Conservation (phyloP, 306 rosid genomes). For the Pyrus bretschneideri region DNA sequence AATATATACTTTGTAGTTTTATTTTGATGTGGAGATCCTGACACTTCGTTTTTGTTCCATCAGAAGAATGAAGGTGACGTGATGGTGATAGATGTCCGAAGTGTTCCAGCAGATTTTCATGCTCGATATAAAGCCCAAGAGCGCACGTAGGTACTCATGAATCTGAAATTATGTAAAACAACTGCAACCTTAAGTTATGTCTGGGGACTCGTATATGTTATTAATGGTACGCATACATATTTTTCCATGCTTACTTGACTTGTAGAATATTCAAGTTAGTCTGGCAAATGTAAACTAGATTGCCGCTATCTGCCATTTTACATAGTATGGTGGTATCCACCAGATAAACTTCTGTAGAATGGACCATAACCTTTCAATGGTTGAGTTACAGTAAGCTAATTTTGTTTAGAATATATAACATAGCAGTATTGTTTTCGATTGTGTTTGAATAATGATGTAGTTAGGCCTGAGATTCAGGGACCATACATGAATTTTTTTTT, state of each 20-base stretch:
- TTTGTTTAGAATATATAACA: background rate
- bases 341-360: background rate
- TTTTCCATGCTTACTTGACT: background rate
- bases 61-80: slow-evolving; percentile 78
- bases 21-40: slow-evolving; percentile 3
- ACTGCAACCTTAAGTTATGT: background rate
- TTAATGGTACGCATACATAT: background rate
- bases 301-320: background rate
- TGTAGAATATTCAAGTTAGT: background rate
- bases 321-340: background rate
- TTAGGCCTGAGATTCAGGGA: background rate
- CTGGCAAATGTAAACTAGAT: background rate
- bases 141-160: slow-evolving; percentile 73
- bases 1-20: background rate
- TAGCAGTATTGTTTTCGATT: background rate
- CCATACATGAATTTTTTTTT: background rate
- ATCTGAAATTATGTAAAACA: slow-evolving; percentile 8
- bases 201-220: background rate
- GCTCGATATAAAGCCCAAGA: slow-evolving; percentile 85
- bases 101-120: slow-evolving; percentile 73
- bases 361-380: background rate
- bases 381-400: background rate
- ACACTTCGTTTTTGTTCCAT: slow-evolving; percentile 17
- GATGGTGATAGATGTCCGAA: slow-evolving; percentile 63
- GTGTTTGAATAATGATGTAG: background rate